Conservation (phyloP, 148 eudicot species). For the Oxyria digyna region DNA sequence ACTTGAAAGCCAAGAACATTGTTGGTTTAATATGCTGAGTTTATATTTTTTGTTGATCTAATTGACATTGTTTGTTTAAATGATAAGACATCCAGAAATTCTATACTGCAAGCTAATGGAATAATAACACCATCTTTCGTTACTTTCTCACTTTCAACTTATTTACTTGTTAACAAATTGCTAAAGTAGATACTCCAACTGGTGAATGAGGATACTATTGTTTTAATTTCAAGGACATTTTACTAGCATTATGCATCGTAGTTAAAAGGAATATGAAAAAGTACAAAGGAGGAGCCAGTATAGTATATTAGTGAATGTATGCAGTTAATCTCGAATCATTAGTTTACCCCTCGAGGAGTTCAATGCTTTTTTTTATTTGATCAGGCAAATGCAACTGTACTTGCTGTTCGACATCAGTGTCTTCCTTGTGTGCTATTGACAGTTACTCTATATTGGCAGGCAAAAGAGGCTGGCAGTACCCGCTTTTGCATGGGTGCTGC, state of each 20-base stretch:
- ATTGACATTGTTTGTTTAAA: neutral
- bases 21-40: neutral
- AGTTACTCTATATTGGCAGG: constrained; percentile 26
- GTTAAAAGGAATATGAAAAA: neutral
- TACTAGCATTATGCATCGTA: neutral
- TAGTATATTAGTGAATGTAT: neutral
- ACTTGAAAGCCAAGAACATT: neutral
- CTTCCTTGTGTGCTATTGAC: neutral
- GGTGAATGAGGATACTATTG: neutral
- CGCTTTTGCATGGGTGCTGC: constrained; percentile 99
- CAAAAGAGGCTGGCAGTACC: constrained; percentile 98
- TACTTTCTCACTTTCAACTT: too few species aligned
- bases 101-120: neutral
- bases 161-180: neutral
- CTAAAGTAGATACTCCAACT: too few species aligned
- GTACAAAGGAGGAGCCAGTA: neutral
- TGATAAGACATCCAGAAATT: neutral
- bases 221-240: neutral
- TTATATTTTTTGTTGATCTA: neutral
- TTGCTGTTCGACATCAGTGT: neutral
- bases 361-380: neutral
- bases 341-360: neutral
- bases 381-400: neutral
- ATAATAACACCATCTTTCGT: too few species aligned
- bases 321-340: neutral